These are phyloP conservation scores for Hirschfeldia incana DNA, from an alignment of 345 rosid species.

Conservation along the genomic window DNA sequence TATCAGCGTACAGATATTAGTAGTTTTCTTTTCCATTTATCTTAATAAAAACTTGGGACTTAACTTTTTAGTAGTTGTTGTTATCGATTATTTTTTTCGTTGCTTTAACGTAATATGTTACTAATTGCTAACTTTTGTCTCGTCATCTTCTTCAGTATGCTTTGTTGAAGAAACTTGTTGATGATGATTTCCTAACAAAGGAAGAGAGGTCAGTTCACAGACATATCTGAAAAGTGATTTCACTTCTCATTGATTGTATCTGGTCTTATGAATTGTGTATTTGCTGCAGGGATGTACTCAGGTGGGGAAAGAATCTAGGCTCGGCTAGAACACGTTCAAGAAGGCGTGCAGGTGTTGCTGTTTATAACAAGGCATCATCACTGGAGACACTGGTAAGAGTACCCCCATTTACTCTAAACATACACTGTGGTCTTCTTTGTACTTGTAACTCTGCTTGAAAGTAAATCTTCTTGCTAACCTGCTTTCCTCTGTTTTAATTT, in stretches of 20 bases:
- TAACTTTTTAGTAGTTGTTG: background rate
- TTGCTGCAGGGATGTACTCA: constrained; percentile 49
- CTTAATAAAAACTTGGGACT: background rate
- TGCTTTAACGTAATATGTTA: background rate
- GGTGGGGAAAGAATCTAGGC: constrained; percentile 70
- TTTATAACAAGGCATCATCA: constrained; percentile 74
- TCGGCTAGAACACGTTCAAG: constrained; percentile 56
- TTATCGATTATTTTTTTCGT: background rate
- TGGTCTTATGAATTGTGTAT: background rate
- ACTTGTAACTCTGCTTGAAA: background rate
- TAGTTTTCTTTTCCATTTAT: background rate
- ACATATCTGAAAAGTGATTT: background rate
- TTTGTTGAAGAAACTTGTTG: constrained; percentile 70
- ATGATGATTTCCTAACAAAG: constrained; percentile 55
- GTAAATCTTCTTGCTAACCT: background rate
- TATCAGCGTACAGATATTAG: background rate
- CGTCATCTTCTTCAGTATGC: constrained; percentile 54
- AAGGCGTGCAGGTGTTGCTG: constrained; percentile 65
- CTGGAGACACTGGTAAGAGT: constrained; percentile 60
- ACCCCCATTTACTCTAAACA: background rate
- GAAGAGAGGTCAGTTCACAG: constrained; percentile 60
- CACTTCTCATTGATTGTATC: background rate
- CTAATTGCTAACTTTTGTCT: background rate
- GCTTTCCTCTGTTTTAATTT: background rate
- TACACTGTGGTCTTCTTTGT: background rate